Percentiles rank a stretch among this genome's conserved stretches.
Conservation (phyloP, 805 yeast species). For the Metahyphopichia silvanorum region DNA sequence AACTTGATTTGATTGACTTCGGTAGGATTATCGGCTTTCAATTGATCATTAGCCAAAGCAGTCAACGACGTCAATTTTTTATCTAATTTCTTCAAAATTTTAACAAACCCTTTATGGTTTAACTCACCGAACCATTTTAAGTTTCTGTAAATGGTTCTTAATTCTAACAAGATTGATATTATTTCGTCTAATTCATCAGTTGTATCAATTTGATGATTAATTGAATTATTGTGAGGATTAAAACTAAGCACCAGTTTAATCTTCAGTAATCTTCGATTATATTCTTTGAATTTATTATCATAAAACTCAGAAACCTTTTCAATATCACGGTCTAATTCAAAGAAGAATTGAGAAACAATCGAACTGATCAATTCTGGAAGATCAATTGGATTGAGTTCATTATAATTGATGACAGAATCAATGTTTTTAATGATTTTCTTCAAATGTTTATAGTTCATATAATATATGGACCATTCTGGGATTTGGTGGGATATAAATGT, state of each 20-base stretch:
- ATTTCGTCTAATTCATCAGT: constrained; percentile 41
- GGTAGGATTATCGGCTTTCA: constrained; percentile 7
- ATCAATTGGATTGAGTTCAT: constrained; percentile 17
- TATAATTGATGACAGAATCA: constrained; percentile 38
- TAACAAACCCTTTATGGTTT: constrained; percentile 84
- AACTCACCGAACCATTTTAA: constrained; percentile 93
- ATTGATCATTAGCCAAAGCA: constrained; percentile 17
- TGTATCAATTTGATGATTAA: constrained; percentile 31
- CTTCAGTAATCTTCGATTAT: constrained; percentile 62
- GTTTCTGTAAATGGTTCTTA: constrained; percentile 73
- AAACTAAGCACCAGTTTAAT: constrained; percentile 34
- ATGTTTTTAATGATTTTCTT: constrained; percentile 77
- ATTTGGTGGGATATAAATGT: constrained; percentile 79
- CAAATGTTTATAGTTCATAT: constrained; percentile 81
- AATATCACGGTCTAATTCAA: constrained; percentile 72
- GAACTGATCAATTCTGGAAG: constrained; percentile 37
- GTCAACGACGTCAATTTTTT: constrained; percentile 51
- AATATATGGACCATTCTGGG: constrained; percentile 86
- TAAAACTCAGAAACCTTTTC: constrained; percentile 80
- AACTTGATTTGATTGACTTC: constrained; percentile 10
- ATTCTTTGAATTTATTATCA: constrained; percentile 69
- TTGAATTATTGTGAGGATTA: constrained; percentile 12
- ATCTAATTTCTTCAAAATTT: constrained; percentile 86
- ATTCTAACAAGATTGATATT: constrained; percentile 60
- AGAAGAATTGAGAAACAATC: constrained; percentile 65